Percentiles rank a stretch among this genome's conserved stretches.
Conservation (phyloP, 768 basidiomycete species). For the Suillus plorans region DNA sequence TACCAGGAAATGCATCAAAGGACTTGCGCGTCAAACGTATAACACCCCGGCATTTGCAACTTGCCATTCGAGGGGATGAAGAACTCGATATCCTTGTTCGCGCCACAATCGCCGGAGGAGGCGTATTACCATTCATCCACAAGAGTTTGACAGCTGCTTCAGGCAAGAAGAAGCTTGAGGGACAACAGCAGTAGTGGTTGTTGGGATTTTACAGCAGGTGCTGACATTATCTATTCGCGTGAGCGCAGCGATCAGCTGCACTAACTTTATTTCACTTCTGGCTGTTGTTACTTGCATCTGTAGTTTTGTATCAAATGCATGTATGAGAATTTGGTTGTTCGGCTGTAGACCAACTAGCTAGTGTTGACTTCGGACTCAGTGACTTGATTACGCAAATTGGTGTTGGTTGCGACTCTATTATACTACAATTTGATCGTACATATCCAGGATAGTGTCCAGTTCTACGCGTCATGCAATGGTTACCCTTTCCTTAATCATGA, state of each 20-base stretch:
- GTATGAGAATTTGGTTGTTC: neutral
- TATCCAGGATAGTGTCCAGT: neutral
- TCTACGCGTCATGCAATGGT: neutral
- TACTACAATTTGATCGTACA: neutral
- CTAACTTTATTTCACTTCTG: neutral
- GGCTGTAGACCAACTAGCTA: neutral
- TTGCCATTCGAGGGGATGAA: slow-evolving; percentile 96
- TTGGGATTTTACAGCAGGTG: slow-evolving; percentile 4
- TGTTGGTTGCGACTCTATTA: neutral
- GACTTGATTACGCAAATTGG: neutral
- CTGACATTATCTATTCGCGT: neutral
- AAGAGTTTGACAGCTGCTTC: slow-evolving; percentile 65
- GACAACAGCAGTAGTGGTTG: slow-evolving; percentile 17
- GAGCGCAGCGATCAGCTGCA: neutral
- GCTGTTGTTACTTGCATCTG: slow-evolving; percentile 1
- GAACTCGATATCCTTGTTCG: slow-evolving; percentile 94
- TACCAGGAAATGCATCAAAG: slow-evolving; percentile 89
- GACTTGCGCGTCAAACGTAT: slow-evolving; percentile 98
- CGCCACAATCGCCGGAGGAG: slow-evolving; percentile 91
- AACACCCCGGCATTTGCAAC: slow-evolving; percentile 92
- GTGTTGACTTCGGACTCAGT: too few relatives aligned
- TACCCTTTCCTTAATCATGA: slow-evolving; percentile 33
- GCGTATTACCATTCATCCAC: slow-evolving; percentile 87
- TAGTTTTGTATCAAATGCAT: slow-evolving; percentile 4
- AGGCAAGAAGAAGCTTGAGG: slow-evolving; percentile 48